phyloP scores from a whole-genome alignment of 768 basidiomycete genomes.

The Sistotremastrum niveocremeum region DNA sequence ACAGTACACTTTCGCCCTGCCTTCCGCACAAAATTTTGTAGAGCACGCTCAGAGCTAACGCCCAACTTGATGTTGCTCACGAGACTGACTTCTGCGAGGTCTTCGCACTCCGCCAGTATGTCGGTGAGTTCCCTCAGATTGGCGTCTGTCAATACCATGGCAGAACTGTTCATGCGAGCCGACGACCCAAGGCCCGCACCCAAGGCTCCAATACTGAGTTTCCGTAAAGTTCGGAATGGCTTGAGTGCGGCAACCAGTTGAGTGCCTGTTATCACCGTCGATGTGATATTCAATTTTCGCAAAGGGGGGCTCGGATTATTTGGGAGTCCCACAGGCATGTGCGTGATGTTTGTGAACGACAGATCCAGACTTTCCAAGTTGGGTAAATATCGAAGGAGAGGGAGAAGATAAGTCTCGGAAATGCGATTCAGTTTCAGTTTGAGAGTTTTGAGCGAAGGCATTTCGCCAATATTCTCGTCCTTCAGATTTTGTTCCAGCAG shows the following conservation, averaged over 20 bases:
- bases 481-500: slow-evolving; percentile 9
- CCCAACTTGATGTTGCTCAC: slow-evolving; percentile 54
- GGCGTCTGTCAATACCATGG: slow-evolving; percentile 44
- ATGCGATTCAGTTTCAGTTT: slow-evolving; percentile 45
- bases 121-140: slow-evolving; percentile 30
- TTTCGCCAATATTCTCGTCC: slow-evolving; percentile 14
- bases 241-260: slow-evolving; percentile 30
- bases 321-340: slow-evolving; percentile 13
- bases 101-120: slow-evolving; percentile 19
- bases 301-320: slow-evolving; percentile 14
- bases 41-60: slow-evolving; percentile 20
- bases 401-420: slow-evolving; percentile 33
- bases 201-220: slow-evolving; percentile 44
- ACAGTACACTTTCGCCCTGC: slow-evolving; percentile 53
- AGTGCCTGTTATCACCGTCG: slow-evolving; percentile 28
- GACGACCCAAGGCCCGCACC: slow-evolving; percentile 33
- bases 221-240: slow-evolving; percentile 28
- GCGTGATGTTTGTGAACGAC: slow-evolving; percentile 47
- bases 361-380: slow-evolving; percentile 42
- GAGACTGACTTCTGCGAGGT: slow-evolving; percentile 41
- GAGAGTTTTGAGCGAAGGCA: slow-evolving; percentile 34
- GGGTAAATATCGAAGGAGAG: slow-evolving; percentile 33
- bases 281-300: slow-evolving; percentile 53
- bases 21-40: slow-evolving; percentile 31
- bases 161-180: slow-evolving; percentile 29